A percentile compares a stretch with the other conserved stretches of the same genome.
Conservation (phyloP, 2,329 filamentous ascomycete genomes). For the Stromatinia cepivora region DNA sequence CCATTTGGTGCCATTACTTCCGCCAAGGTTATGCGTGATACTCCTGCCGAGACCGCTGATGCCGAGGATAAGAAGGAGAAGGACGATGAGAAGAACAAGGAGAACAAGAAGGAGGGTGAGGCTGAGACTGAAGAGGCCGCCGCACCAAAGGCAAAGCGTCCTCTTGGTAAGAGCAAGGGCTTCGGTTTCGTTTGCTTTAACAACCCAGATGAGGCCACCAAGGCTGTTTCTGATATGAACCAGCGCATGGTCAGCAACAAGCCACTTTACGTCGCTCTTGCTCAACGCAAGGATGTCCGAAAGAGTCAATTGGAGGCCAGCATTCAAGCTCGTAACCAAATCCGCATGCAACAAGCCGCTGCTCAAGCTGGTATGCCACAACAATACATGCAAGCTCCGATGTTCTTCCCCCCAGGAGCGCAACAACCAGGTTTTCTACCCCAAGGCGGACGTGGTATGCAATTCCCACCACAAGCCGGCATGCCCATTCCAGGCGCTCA, state of each 20-base stretch:
- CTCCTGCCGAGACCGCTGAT: constrained; percentile 53
- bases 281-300: constrained; percentile 98
- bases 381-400: constrained; percentile 83
- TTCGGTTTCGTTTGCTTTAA: constrained; percentile 99
- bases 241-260: constrained; percentile 98
- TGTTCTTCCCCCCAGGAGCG: constrained; percentile 81
- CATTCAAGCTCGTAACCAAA: constrained; percentile 98
- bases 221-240: constrained; percentile 99
- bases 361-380: constrained; percentile 86
- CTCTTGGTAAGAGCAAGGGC: constrained; percentile 96
- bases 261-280: constrained; percentile 95
- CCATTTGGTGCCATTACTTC: constrained; percentile 95
- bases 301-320: constrained; percentile 99
- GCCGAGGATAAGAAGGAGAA: constrained; percentile 48
- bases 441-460: constrained; percentile 63
- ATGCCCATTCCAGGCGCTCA: constrained; percentile 71
- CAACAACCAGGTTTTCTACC: constrained; percentile 72
- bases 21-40: constrained; percentile 98
- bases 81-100: constrained; percentile 54
- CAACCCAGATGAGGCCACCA: constrained; percentile 98
- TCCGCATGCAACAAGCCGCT: constrained; percentile 96
- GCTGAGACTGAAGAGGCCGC: constrained; percentile 51
- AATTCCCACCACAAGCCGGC: constrained; percentile 60
- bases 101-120: constrained; percentile 49
- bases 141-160: constrained; percentile 53